Base-by-base conservation (phyloP, 306 rosid species). In the Medicago arabica region DNA sequence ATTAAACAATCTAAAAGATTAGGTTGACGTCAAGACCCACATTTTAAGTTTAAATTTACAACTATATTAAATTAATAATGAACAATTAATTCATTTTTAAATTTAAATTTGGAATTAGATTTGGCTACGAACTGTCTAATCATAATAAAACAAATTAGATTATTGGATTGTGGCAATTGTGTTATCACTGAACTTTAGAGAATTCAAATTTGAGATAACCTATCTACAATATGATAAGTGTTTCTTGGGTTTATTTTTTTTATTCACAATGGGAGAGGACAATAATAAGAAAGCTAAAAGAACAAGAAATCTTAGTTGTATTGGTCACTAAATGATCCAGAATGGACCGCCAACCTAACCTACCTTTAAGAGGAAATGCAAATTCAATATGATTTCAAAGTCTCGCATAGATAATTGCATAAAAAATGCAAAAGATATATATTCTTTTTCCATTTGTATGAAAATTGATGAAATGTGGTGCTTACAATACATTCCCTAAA, bases 351-450 rank as follows among this genome's bases (percentile, higher is more conserved):
- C 3, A 58, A 11, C 16, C 57, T n/a, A 65, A 18, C 18, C 0
- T 38, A 53, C 17, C 72, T 5, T 63, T n/a, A 25, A 13, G 4
- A 57, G 67, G 21, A 9, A 77, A 40, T 16, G 21, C 59, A n/a
- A 76, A 46, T 77, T 67, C 61, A 78, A 47, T 7, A 61, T 40
- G 34, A 46, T 25, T 64, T 65, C 43, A 21, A 14, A 79, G 18
- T 41, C 41, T 72, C 14, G 13, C 38, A 15, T 41, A 23, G 11
- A 16, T 14, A 31, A 55, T 43, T 66, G 38, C 62, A 53, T 18
- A 4, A 16, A 49, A 66, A 58, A n/a, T 46, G 5, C 23, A 58
- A 39, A 54, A 66, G 34, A 12, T 34, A 23, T 13, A 16, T 28
- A 17, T 60, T 18, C 23, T 2, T 47, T 12, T 16, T 47, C 17